These are phyloP conservation scores for Aspergillus proliferans DNA, from an alignment of 2,329 filamentous ascomycete species.

Conservation along the genomic window DNA sequence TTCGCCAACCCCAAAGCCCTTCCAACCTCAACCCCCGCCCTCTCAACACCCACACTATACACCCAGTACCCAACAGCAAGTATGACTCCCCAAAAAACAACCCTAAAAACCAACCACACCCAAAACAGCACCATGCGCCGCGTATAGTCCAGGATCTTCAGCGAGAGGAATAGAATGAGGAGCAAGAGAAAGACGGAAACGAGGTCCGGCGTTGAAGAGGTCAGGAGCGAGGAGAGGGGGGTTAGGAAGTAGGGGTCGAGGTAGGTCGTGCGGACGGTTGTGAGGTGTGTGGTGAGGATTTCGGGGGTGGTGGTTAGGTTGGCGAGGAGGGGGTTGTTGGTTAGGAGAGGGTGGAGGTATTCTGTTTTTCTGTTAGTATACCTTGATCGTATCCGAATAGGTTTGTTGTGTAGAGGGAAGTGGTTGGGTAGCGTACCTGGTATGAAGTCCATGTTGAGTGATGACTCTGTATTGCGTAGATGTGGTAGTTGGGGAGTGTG, in stretches of 20 bases:
- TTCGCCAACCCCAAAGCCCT: constrained; percentile 60
- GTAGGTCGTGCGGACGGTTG: constrained; percentile 25
- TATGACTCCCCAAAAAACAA: constrained; percentile 60
- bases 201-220: constrained; percentile 30
- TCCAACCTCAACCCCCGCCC: constrained; percentile 27
- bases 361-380: constrained; percentile 11
- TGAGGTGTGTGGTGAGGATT: constrained; percentile 12
- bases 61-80: constrained; percentile 50
- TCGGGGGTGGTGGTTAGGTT: constrained; percentile 15
- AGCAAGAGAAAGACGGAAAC: constrained; percentile 45
- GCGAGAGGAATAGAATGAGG: constrained; percentile 56
- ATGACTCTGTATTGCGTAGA: not conserved
- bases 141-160: constrained; percentile 62
- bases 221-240: constrained; percentile 30
- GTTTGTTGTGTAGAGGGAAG: not conserved
- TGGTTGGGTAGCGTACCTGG: constrained; percentile 9
- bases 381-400: not conserved
- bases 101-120: constrained; percentile 58
- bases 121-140: constrained; percentile 70
- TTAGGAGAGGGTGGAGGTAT: constrained; percentile 15
- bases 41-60: constrained; percentile 37
- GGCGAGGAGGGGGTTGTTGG: constrained; percentile 9
- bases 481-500: not conserved
- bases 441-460: constrained; percentile 12
- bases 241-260: constrained; percentile 47